These are phyloP conservation scores for Colletotrichum sublineola DNA, from an alignment of 2,329 filamentous ascomycete species.

Conservation along the genomic window DNA sequence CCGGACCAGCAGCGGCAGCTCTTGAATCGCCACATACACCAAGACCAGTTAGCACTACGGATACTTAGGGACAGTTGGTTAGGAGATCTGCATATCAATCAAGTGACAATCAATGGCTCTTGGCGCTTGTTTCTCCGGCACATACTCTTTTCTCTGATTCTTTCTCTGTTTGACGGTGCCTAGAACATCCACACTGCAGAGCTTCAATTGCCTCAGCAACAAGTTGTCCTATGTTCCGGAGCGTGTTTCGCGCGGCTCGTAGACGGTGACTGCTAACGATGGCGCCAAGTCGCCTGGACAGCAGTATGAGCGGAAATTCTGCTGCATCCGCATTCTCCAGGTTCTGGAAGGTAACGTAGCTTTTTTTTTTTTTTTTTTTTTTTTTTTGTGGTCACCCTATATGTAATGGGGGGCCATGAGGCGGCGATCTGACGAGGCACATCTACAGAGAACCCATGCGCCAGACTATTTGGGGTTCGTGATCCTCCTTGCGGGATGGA, in stretches of 20 bases:
- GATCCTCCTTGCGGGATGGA: constrained; percentile 76
- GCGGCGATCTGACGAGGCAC: constrained; percentile 24
- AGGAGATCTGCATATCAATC: constrained; percentile 23
- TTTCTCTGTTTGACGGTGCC: neutral
- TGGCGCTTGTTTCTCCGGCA: neutral
- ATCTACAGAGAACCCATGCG: constrained; percentile 80
- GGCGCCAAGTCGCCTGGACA: constrained; percentile 50
- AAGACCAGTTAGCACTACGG: neutral
- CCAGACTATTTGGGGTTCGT: constrained; percentile 88
- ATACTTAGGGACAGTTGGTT: neutral
- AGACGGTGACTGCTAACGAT: constrained; percentile 60
- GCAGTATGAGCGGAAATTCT: constrained; percentile 42
- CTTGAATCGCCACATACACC: constrained; percentile 22
- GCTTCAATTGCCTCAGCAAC: neutral
- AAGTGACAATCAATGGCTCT: constrained; percentile 31
- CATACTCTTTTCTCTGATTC: neutral
- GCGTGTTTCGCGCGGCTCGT: constrained; percentile 53
- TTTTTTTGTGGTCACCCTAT: neutral
- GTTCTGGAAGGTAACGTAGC: constrained; percentile 60
- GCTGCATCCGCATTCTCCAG: constrained; percentile 53
- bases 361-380: too few species aligned
- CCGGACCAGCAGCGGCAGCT: constrained; percentile 6
- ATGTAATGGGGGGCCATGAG: constrained; percentile 13
- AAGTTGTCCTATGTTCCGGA: constrained; percentile 53
- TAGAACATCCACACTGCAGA: neutral